Conservation (phyloP, 1,139 yeast genomes). For the Geotrichum restrictum region DNA sequence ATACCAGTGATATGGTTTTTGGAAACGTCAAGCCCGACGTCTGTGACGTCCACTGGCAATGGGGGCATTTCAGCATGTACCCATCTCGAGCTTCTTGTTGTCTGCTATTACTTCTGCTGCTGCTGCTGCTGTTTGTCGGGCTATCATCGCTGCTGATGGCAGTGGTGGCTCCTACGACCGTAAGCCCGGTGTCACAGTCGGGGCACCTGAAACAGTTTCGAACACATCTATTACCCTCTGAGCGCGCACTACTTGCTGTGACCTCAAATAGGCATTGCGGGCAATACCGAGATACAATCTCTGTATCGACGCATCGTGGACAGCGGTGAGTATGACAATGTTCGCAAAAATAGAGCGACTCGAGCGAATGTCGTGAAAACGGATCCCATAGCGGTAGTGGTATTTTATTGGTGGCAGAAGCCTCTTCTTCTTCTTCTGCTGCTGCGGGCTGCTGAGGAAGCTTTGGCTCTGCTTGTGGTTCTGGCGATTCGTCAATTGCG, state of each 20-base stretch:
- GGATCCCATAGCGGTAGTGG: slow-evolving; percentile 20
- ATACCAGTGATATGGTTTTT: slow-evolving; percentile 3
- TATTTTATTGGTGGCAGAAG: not conserved
- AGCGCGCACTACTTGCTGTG: slow-evolving; percentile 28
- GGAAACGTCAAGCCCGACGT: not conserved
- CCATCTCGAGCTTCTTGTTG: not conserved
- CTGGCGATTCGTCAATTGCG: slow-evolving; percentile 1
- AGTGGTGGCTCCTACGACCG: not conserved
- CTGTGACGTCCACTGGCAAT: slow-evolving; percentile 27
- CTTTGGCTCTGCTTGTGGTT: not conserved
- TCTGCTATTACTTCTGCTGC: too few species aligned
- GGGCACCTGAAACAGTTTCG: slow-evolving; percentile 34
- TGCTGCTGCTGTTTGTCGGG: not conserved
- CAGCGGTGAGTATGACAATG: slow-evolving; percentile 30
- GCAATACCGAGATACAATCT: slow-evolving; percentile 31
- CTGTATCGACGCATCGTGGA: slow-evolving; percentile 31
- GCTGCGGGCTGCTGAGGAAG: not conserved
- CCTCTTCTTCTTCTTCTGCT: not conserved
- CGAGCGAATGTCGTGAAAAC: slow-evolving; percentile 18
- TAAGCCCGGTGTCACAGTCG: slow-evolving; percentile 23
- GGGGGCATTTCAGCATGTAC: slow-evolving; percentile 25
- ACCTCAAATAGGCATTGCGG: slow-evolving; percentile 34
- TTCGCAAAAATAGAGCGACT: slow-evolving; percentile 31
- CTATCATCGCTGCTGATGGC: not conserved
- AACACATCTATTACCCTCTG: slow-evolving; percentile 28